Conservation (phyloP, 257 asterid genomes). For the Lavandula angustifolia region DNA sequence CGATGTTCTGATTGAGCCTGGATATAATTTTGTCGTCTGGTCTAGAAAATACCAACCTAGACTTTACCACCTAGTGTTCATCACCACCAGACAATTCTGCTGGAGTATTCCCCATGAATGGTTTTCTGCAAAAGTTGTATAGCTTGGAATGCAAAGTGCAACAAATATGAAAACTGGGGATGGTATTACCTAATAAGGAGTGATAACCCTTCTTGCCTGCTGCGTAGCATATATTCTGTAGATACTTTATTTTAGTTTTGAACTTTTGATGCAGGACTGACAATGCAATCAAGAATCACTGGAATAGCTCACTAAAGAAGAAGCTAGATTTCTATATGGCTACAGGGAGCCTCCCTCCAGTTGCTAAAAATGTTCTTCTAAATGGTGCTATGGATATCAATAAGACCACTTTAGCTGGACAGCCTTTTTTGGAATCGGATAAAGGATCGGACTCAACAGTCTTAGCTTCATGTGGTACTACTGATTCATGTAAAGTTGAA, state of each 20-base stretch:
- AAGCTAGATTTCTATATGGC: conserved; percentile 85
- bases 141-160: neutral
- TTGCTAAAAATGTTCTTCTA: conserved; percentile 47
- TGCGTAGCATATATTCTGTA: neutral
- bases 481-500: conserved; percentile 43
- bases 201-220: neutral
- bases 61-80: neutral
- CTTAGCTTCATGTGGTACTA: conserved; percentile 46
- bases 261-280: conserved; percentile 70
- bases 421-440: conserved; percentile 35
- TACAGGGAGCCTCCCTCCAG: conserved; percentile 86
- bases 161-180: neutral
- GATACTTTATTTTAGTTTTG: conserved; percentile 26
- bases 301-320: conserved; percentile 98
- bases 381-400: conserved; percentile 46
- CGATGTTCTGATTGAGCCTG: conserved; percentile 6
- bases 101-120: neutral
- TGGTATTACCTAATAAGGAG: neutral
- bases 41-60: neutral
- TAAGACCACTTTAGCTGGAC: conserved; percentile 43
- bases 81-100: neutral
- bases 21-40: neutral
- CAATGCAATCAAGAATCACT: conserved; percentile 96
- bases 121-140: conserved; percentile 3
- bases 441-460: conserved; percentile 43